These are phyloP conservation scores for Neurospora sp. DNA, from an alignment of 495 filamentous ascomycete species.

Conservation along the genomic window DNA sequence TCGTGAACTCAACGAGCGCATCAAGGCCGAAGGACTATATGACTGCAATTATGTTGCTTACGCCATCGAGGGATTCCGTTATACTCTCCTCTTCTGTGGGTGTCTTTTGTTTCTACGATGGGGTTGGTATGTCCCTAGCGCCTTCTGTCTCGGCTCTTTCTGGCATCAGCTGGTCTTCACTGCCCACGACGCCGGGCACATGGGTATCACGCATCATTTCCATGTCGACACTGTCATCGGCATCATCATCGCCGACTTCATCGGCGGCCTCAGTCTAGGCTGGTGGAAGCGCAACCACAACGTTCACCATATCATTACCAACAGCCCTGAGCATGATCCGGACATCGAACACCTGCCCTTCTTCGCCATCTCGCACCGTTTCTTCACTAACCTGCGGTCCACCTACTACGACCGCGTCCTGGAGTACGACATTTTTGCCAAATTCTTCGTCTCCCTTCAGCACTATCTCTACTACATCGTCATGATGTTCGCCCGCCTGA, in stretches of 20 bases:
- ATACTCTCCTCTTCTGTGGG: constrained; percentile 55
- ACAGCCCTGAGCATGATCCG: constrained; percentile 91
- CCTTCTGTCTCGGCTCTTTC: constrained; percentile 67
- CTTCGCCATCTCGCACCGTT: constrained; percentile 83
- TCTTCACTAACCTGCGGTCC: constrained; percentile 65
- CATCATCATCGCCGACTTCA: constrained; percentile 82
- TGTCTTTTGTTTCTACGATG: constrained; percentile 54
- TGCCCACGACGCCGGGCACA: constrained; percentile 93
- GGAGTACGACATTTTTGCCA: constrained; percentile 69
- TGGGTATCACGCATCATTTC: constrained; percentile 92
- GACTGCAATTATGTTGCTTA: constrained; percentile 82
- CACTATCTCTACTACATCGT: constrained; percentile 82
- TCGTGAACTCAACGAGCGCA: constrained; percentile 56
- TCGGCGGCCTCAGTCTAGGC: constrained; percentile 80
- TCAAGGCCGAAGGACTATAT: constrained; percentile 68
- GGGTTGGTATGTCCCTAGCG: constrained; percentile 68
- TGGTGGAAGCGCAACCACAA: constrained; percentile 99
- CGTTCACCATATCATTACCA: constrained; percentile 96
- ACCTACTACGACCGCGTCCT: constrained; percentile 86
- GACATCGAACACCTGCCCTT: constrained; percentile 97
- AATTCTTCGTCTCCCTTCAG: constrained; percentile 63
- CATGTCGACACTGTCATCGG: constrained; percentile 73
- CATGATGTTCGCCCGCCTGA: constrained; percentile 79
- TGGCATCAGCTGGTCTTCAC: constrained; percentile 97
- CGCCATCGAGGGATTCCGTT: constrained; percentile 64